These are phyloP conservation scores for Leptographium flavum DNA, from an alignment of 2,329 filamentous ascomycete species.

Conservation along the genomic window DNA sequence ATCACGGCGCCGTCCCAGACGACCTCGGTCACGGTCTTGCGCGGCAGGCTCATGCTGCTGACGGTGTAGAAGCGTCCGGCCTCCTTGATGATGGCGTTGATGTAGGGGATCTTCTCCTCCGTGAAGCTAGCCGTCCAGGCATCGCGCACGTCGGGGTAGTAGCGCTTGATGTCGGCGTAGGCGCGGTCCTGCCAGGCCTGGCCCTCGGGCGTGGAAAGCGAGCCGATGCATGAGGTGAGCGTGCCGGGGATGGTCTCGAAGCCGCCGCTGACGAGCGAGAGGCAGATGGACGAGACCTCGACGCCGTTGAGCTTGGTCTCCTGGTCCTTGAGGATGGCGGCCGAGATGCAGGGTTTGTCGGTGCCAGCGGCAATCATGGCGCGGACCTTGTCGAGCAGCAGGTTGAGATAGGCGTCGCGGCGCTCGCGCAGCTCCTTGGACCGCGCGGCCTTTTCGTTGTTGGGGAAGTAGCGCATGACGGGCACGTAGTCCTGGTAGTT, in stretches of 20 bases:
- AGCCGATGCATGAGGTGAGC: conserved; percentile 65
- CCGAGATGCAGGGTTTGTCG: conserved; percentile 17
- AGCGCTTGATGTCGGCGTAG: conserved; percentile 53
- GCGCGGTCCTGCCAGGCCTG: conserved; percentile 57
- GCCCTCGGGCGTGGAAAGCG: conserved; percentile 52
- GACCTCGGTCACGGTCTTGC: conserved; percentile 59
- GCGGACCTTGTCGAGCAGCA: conserved; percentile 41
- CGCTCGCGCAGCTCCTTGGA: conserved; percentile 38
- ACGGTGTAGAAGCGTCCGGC: conserved; percentile 67
- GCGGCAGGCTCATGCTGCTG: conserved; percentile 63
- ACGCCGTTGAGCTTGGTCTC: conserved; percentile 24
- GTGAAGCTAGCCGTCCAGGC: conserved; percentile 61
- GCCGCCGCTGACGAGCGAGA: conserved; percentile 63
- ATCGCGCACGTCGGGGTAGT: conserved; percentile 54
- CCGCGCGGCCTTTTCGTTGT: conserved; percentile 34
- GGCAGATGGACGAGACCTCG: conserved; percentile 56
- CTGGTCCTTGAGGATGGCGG: conserved; percentile 13
- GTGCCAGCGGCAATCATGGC: conserved; percentile 15
- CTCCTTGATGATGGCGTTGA: conserved; percentile 68
- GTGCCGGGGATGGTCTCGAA: conserved; percentile 72
- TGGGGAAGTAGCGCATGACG: conserved; percentile 46
- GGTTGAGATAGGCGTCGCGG: conserved; percentile 36
- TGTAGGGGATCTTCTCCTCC: conserved; percentile 64
- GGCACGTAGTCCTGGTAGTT: conserved; percentile 55
- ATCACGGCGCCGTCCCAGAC: conserved; percentile 52